phyloP scores from a whole-genome alignment of 768 basidiomycete genomes.

The Leccinum uliginosum region DNA sequence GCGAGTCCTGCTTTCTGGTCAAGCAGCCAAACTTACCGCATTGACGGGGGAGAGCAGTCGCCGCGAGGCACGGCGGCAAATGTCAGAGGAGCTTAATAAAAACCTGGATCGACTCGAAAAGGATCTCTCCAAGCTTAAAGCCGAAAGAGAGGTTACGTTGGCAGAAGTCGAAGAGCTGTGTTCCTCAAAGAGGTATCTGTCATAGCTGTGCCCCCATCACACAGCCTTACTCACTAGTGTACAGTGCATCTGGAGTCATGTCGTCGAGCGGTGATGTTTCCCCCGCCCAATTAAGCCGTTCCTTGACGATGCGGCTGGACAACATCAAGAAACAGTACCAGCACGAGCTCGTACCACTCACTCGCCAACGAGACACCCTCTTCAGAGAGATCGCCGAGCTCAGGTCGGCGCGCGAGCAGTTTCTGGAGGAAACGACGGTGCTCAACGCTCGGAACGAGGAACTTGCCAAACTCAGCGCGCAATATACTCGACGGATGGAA shows the following conservation, averaged over 20 bases:
- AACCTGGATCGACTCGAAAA: slow-evolving; percentile 77
- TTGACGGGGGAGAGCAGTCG: slow-evolving; percentile 74
- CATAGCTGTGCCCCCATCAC: slow-evolving; percentile 3
- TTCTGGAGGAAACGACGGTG: slow-evolving; percentile 87
- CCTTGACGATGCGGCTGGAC: slow-evolving; percentile 82
- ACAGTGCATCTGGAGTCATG: slow-evolving; percentile 25
- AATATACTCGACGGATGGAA: slow-evolving; percentile 79
- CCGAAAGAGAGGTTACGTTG: slow-evolving; percentile 85
- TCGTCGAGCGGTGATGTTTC: slow-evolving; percentile 35
- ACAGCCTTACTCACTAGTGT: slow-evolving; percentile 21
- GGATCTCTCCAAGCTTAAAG: slow-evolving; percentile 81
- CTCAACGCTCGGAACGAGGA: slow-evolving; percentile 92
- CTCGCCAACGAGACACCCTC: slow-evolving; percentile 74
- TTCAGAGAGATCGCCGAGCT: slow-evolving; percentile 82
- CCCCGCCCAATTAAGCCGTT: slow-evolving; percentile 49
- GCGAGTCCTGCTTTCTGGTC: slow-evolving; percentile 81
- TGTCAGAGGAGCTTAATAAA: slow-evolving; percentile 73
- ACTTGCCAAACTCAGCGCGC: slow-evolving; percentile 80
- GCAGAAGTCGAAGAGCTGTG: slow-evolving; percentile 93
- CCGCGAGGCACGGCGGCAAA: slow-evolving; percentile 73
- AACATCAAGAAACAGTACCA: slow-evolving; percentile 84
- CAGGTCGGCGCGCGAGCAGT: slow-evolving; percentile 77
- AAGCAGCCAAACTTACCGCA: slow-evolving; percentile 82
- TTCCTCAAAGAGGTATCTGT: slow-evolving; percentile 60
- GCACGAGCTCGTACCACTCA: slow-evolving; percentile 80